Conservation (phyloP, 1,284 basidiomycete species). For the Neolentinus lepideus region DNA sequence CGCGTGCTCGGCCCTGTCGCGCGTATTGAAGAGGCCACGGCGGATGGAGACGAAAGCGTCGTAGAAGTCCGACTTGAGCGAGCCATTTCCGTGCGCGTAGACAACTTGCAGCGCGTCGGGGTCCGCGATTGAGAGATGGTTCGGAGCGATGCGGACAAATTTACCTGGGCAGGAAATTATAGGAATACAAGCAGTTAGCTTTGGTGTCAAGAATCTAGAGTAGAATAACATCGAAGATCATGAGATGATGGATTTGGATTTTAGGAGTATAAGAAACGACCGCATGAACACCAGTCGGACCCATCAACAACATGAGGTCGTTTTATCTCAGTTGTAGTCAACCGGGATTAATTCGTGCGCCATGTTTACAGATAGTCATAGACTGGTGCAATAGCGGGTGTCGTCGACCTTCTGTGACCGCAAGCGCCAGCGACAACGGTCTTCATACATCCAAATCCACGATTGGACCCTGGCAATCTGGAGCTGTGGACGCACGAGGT, state of each 20-base stretch:
- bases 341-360: slow-evolving; percentile 1
- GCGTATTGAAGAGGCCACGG: slow-evolving; percentile 81
- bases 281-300: background rate
- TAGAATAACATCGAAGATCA: no score
- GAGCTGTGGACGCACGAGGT: no score
- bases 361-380: background rate
- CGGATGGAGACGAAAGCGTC: slow-evolving; percentile 72
- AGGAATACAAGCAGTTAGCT: background rate
- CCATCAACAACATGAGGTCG: background rate
- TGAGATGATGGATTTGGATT: no score
- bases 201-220: background rate
- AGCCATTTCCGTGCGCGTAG: slow-evolving; percentile 76
- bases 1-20: slow-evolving; percentile 75
- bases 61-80: slow-evolving; percentile 76
- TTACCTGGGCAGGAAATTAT: slow-evolving; percentile 38
- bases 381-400: background rate
- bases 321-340: slow-evolving; percentile 4
- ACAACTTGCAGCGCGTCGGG: slow-evolving; percentile 70
- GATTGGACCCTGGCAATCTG: no score
- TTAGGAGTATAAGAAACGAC: background rate
- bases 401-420: background rate
- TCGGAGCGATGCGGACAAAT: slow-evolving; percentile 82
- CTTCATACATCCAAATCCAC: background rate
- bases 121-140: slow-evolving; percentile 80
- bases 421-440: background rate